These are phyloP conservation scores for Heteromeles arbutifolia DNA, from an alignment of 306 rosid genomes.

Conservation along the genomic window DNA sequence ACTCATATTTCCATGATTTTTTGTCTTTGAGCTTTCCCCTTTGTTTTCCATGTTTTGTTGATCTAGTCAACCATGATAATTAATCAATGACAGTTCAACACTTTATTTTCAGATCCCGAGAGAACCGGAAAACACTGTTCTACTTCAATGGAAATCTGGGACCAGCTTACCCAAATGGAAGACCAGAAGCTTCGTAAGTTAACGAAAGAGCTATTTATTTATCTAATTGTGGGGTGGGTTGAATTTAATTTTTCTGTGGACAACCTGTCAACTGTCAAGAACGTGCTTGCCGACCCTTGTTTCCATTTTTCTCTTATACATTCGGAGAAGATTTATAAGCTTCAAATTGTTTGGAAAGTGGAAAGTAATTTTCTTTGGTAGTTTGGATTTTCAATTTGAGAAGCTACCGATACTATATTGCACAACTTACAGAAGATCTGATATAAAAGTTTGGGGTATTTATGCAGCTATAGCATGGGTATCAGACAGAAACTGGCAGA, in stretches of 20 bases:
- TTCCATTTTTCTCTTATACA: neutral
- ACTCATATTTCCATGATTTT: neutral
- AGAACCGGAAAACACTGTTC: slow-evolving; percentile 65
- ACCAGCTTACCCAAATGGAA: slow-evolving; percentile 58
- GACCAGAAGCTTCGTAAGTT: slow-evolving; percentile 75
- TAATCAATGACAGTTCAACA: slow-evolving; percentile 2
- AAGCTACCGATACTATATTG: neutral
- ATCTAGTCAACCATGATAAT: neutral
- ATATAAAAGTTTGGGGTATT: neutral
- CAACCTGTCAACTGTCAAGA: neutral
- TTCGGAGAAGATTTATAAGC: neutral
- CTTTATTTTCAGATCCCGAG: slow-evolving; percentile 53
- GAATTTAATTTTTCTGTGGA: slow-evolving; percentile 1
- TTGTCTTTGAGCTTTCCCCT: neutral
- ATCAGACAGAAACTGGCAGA: slow-evolving; percentile 79
- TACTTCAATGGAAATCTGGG: slow-evolving; percentile 92
- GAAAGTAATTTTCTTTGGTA: neutral
- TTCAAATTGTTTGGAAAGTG: neutral
- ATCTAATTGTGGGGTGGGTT: neutral
- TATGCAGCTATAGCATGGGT: slow-evolving; percentile 86
- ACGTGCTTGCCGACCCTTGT: slow-evolving; percentile 3
- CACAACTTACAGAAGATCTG: slow-evolving; percentile 11
- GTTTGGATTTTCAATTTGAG: neutral
- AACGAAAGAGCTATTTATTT: slow-evolving; percentile 5
- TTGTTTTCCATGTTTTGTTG: neutral